Evolutionary conservation across 140 eudicot genomes (phyloP).

Genomic region (Eryngium alpinum): DNA sequence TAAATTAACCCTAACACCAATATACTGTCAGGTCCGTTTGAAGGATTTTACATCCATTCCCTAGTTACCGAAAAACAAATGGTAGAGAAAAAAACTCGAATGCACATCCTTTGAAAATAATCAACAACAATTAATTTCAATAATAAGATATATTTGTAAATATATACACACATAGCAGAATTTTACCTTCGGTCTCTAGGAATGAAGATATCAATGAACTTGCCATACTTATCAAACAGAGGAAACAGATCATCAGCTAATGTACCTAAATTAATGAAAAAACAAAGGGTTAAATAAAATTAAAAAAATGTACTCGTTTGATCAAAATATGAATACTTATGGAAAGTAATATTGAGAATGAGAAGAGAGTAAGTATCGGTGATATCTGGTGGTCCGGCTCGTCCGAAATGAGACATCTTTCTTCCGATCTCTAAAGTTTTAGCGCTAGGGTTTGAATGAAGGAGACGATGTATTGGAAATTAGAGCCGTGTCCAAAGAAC

Average conservation of each 20-base stretch:
- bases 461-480: background rate
- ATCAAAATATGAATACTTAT: conserved; percentile 17
- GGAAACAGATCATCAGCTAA: conserved; percentile 13
- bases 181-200: conserved; percentile 63
- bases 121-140: background rate
- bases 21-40: too few relatives aligned
- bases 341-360: conserved; percentile 72
- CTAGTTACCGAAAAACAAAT: too few relatives aligned
- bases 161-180: background rate
- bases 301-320: background rate
- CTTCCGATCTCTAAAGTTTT: background rate
- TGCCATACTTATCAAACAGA: conserved; percentile 52
- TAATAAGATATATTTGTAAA: background rate
- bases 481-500: background rate
- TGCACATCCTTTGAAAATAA: too few relatives aligned
- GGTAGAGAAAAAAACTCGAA: too few relatives aligned
- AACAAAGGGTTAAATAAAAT: background rate
- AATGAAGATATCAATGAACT: conserved; percentile 63
- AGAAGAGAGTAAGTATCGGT: conserved; percentile 71
- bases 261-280: background rate
- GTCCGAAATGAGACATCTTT: conserved; percentile 62
- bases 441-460: background rate
- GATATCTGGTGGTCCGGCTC: conserved; percentile 77
- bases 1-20: too few relatives aligned
- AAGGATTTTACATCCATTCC: too few relatives aligned